Conservation (phyloP, 345 rosid genomes). For the Rhodamnia rubescens region DNA sequence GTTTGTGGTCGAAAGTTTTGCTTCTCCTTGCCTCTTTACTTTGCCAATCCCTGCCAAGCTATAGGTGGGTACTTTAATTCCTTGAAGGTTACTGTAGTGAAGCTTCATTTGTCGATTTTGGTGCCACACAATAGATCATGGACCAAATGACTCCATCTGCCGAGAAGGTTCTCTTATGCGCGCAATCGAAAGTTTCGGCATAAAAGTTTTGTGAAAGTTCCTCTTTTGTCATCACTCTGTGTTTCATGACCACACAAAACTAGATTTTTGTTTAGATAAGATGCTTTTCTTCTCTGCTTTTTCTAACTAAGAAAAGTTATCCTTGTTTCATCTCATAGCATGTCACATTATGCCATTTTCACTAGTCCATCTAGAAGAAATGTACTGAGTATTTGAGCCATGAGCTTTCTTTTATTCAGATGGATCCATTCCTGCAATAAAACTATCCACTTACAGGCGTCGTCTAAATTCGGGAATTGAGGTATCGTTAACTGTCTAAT, state of each 20-base stretch:
- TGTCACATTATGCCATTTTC: not conserved
- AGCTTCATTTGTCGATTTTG: not conserved
- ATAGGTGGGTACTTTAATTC: not conserved
- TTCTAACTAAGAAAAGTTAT: not conserved
- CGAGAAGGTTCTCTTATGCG: not conserved
- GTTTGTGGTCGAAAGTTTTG: not conserved
- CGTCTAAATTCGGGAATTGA: conserved; percentile 52
- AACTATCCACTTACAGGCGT: conserved; percentile 62
- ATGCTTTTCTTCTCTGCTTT: not conserved
- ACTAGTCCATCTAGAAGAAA: not conserved
- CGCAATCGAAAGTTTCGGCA: not conserved
- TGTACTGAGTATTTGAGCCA: not conserved
- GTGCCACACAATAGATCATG: not conserved
- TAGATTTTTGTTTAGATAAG: not conserved
- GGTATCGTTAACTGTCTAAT: conserved; percentile 14
- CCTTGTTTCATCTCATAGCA: not conserved
- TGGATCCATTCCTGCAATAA: conserved; percentile 90
- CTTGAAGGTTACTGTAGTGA: not conserved
- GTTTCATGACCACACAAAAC: not conserved
- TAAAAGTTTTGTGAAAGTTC: not conserved
- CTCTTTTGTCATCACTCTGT: not conserved
- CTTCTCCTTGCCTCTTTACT: not conserved
- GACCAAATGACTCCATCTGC: not conserved
- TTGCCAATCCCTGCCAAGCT: not conserved
- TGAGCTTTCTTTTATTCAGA: conserved; percentile 23